Percentiles rank a stretch among this genome's conserved stretches.
Conservation (phyloP, 805 yeast genomes). For the Saturnispora dispora region DNA sequence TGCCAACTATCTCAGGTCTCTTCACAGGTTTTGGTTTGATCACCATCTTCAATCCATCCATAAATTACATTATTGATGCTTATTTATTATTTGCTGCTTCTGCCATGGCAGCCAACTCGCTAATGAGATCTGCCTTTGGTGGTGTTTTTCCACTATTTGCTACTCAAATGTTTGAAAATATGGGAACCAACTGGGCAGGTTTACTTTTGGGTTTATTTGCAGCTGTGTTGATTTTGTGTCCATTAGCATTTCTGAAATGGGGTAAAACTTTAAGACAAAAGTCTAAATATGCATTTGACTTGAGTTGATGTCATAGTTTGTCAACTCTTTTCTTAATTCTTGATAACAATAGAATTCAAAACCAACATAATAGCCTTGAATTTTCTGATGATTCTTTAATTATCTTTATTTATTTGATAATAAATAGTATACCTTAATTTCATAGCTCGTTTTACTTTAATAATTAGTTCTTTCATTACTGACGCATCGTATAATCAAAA, state of each 20-base stretch:
- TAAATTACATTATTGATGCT: conserved; percentile 66
- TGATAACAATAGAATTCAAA: neutral
- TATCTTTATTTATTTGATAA: neutral
- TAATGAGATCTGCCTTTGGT: conserved; percentile 59
- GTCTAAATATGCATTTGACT: conserved; percentile 44
- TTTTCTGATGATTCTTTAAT: neutral
- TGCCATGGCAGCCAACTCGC: conserved; percentile 65
- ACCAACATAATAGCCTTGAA: neutral
- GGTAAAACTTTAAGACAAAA: conserved; percentile 48
- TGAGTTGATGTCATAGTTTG: conserved; percentile 4
- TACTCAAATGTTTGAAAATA: conserved; percentile 53
- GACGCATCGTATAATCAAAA: too few species aligned
- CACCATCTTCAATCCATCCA: conserved; percentile 56
- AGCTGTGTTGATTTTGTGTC: conserved; percentile 52
- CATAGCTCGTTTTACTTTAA: neutral
- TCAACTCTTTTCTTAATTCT: neutral
- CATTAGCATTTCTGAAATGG: conserved; percentile 51
- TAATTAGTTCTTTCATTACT: neutral
- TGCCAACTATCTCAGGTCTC: conserved; percentile 59
- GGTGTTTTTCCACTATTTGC: conserved; percentile 52
- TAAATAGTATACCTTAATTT: neutral
- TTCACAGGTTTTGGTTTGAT: conserved; percentile 62
- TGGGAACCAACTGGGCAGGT: conserved; percentile 78
- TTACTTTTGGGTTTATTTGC: conserved; percentile 58
- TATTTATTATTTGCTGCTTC: conserved; percentile 69